Evolutionary conservation across 2,329 filamentous ascomycete species (phyloP).

Genomic region (Botryotinia globosa): DNA sequence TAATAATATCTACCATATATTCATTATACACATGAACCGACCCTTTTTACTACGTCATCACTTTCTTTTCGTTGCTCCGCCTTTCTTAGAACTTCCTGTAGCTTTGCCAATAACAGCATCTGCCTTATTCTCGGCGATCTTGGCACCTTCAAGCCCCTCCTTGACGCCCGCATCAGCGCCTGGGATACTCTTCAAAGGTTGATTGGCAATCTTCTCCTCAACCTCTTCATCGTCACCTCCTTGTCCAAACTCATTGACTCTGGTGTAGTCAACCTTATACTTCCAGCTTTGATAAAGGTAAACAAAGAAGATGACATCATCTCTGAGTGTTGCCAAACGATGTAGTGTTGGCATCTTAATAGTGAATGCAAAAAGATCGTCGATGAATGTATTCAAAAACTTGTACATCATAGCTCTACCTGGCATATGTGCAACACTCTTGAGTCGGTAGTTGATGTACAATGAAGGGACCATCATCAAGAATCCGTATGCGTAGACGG

Average conservation of each 20-base stretch:
- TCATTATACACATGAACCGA: not conserved
- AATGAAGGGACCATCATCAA: constrained; percentile 97
- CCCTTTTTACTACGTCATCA: constrained; percentile 25
- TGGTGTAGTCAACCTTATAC: constrained; percentile 86
- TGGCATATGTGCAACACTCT: constrained; percentile 95
- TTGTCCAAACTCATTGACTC: constrained; percentile 97
- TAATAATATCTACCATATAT: not conserved
- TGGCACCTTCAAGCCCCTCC: constrained; percentile 39
- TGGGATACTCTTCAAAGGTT: constrained; percentile 34
- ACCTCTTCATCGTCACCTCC: constrained; percentile 85
- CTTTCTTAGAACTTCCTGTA: constrained; percentile 47
- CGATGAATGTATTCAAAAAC: constrained; percentile 97
- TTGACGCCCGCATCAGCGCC: constrained; percentile 27
- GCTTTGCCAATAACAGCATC: constrained; percentile 41
- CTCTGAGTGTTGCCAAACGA: constrained; percentile 83
- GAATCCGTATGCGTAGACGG: constrained; percentile 97
- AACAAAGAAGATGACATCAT: constrained; percentile 97
- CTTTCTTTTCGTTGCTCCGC: constrained; percentile 50
- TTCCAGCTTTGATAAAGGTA: constrained; percentile 93
- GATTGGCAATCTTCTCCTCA: constrained; percentile 48
- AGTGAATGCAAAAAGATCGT: constrained; percentile 96
- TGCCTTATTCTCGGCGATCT: constrained; percentile 28
- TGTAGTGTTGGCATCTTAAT: constrained; percentile 99
- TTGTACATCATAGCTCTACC: constrained; percentile 97
- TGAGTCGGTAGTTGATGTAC: constrained; percentile 98